Conservation (phyloP, 371 early-diverging fungal genomes). For the Circinella umbellata region DNA sequence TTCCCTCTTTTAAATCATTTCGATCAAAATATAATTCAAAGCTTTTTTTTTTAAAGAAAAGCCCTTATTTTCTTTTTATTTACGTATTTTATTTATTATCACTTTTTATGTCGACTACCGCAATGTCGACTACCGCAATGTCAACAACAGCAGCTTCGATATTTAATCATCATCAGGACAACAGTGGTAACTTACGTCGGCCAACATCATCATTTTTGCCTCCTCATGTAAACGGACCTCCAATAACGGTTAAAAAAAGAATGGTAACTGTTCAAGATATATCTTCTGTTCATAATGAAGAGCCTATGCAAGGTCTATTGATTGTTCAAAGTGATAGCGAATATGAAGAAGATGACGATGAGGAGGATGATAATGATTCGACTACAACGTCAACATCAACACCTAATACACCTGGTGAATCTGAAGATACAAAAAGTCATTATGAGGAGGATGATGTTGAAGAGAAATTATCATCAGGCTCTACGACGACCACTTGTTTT, state of each 20-base stretch:
- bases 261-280: constrained; percentile 25
- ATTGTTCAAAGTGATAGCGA: constrained; percentile 20
- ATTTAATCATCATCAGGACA: not conserved
- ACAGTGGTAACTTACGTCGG: not conserved
- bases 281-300: not conserved
- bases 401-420: not conserved
- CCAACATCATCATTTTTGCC: not conserved
- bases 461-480: not conserved
- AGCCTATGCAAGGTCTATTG: constrained; percentile 20
- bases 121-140: not conserved
- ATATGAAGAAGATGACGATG: constrained; percentile 18
- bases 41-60: not conserved
- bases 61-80: constrained; percentile 3
- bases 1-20: constrained; percentile 3
- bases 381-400: not conserved
- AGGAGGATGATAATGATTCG: constrained; percentile 4
- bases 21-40: no score
- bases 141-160: not conserved
- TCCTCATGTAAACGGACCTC: not conserved
- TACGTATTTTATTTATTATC: not conserved
- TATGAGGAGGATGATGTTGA: no score
- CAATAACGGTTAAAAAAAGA: constrained; percentile 11
- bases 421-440: not conserved
- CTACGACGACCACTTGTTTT: not conserved
- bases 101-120: not conserved